Evolutionary conservation across 2,329 filamentous ascomycete species (phyloP).

Genomic region (Ophiostoma quercus): DNA sequence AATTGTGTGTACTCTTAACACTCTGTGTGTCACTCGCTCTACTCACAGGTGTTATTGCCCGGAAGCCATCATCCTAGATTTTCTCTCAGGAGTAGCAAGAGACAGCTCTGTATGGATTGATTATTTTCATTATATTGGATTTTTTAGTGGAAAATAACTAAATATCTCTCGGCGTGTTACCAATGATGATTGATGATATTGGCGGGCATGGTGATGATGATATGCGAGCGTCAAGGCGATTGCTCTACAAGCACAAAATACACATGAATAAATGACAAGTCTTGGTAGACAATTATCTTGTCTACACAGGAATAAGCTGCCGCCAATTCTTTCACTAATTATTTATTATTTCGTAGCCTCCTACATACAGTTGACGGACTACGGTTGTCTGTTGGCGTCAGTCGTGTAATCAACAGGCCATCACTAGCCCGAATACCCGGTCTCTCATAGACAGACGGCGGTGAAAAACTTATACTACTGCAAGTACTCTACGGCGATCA

Average conservation of each 20-base stretch:
- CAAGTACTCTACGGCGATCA: not conserved
- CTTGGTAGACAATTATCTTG: too few relatives aligned
- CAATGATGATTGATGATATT: too few relatives aligned
- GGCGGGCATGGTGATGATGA: not conserved
- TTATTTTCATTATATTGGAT: too few relatives aligned
- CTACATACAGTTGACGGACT: not conserved
- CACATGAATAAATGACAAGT: not conserved
- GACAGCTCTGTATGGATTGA: too few relatives aligned
- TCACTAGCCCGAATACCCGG: not conserved
- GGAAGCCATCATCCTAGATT: too few relatives aligned
- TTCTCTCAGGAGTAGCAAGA: too few relatives aligned
- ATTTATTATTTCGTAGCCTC: not conserved
- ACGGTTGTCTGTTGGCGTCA: not conserved
- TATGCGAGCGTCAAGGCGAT: not conserved
- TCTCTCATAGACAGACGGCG: not conserved
- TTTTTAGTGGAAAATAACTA: too few relatives aligned
- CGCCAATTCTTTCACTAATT: not conserved
- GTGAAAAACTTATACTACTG: not conserved
- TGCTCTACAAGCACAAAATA: not conserved
- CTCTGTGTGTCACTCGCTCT: too few relatives aligned
- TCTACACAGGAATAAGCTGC: too few relatives aligned
- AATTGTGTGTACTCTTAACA: too few relatives aligned
- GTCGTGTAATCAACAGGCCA: not conserved
- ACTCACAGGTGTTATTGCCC: too few relatives aligned
- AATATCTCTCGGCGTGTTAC: too few relatives aligned